Percentiles rank a stretch among this genome's conserved stretches.
phyloP scores from a whole-genome alignment of 2,329 filamentous ascomycete species.

The Eutypa lata region DNA sequence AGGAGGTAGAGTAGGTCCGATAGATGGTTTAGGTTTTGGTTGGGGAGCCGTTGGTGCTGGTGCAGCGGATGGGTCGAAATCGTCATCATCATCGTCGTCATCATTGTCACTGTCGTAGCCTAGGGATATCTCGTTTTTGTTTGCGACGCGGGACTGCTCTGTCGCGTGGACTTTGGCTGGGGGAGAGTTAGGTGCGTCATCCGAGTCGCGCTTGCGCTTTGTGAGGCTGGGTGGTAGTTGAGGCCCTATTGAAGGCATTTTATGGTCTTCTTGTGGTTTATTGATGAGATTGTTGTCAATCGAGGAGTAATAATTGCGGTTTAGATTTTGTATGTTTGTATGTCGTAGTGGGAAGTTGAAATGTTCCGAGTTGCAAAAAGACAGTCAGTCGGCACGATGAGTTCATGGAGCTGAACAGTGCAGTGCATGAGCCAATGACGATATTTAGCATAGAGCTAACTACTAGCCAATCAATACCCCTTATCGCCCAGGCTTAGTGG shows the following conservation, averaged over 20 bases:
- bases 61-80: neutral
- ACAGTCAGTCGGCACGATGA: too few species aligned
- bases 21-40: constrained; percentile 2
- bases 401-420: too few species aligned
- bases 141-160: constrained; percentile 38
- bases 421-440: neutral
- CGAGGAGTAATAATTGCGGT: neutral
- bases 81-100: constrained; percentile 26
- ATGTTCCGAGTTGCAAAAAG: too few species aligned
- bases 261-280: constrained; percentile 5
- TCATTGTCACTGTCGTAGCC: constrained; percentile 14
- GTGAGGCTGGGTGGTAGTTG: constrained; percentile 64
- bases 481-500: neutral
- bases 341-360: neutral
- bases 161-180: constrained; percentile 41
- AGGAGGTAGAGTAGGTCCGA: constrained; percentile 12
- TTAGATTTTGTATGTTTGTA: neutral
- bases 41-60: constrained; percentile 10
- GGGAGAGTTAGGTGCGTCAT: constrained; percentile 35
- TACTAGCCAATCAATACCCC: neutral
- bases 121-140: constrained; percentile 37
- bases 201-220: constrained; percentile 57
- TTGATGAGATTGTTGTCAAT: neutral
- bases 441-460: neutral
- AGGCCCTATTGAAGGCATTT: constrained; percentile 72